phyloP scores from a whole-genome alignment of 305 asterid species.

The Fraxinus latifolia region DNA sequence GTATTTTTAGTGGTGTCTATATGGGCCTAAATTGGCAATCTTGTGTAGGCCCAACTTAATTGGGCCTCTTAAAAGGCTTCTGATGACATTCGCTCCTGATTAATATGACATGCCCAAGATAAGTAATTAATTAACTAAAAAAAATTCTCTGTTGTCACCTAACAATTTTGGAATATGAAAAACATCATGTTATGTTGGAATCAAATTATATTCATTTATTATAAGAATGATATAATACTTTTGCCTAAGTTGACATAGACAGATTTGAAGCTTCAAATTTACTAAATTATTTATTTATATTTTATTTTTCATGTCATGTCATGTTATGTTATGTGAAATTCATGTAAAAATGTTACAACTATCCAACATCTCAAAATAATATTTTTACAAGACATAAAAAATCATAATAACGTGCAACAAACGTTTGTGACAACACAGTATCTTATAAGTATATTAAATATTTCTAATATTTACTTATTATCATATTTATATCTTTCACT shows the following conservation, averaged over 20 bases:
- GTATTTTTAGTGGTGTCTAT: not conserved
- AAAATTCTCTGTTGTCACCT: not conserved
- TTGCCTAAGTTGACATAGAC: not conserved
- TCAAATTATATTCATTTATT: not conserved
- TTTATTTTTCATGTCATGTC: not conserved
- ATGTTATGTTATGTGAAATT: not conserved
- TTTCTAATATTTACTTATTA: not conserved
- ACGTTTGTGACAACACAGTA: not conserved
- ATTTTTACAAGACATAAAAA: not conserved
- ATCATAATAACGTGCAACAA: not conserved
- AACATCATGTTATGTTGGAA: not conserved
- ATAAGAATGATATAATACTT: not conserved
- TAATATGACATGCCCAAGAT: not conserved
- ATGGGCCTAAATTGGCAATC: not conserved
- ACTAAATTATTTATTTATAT: too few relatives aligned
- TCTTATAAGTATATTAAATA: not conserved
- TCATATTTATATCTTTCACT: not conserved
- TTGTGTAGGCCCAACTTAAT: not conserved
- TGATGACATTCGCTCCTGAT: not conserved
- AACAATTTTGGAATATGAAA: not conserved
- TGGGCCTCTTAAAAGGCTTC: not conserved
- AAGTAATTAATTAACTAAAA: not conserved
- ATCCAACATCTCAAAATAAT: not conserved
- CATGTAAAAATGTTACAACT: not conserved
- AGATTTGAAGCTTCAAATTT: not conserved